Evolutionary conservation across 1,284 basidiomycete species (phyloP), one percentile per base, ranked within the genome.

Genomic region (Crepidotus sp.): DNA sequence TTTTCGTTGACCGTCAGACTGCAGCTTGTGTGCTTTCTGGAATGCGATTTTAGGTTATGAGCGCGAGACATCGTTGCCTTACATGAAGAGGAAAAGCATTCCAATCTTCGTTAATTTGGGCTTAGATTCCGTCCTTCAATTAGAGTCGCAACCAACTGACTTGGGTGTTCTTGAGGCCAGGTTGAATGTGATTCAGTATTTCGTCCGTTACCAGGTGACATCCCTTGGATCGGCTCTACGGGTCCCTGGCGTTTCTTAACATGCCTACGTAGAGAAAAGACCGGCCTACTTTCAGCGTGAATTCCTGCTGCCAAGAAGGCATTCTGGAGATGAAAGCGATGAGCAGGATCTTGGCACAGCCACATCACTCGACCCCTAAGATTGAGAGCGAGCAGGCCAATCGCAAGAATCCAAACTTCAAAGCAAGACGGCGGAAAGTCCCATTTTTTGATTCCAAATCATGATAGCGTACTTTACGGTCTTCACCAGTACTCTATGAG

Each of bases 261-360:
- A n/a, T n/a, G n/a, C n/a, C n/a, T n/a, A n/a, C n/a, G n/a, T n/a
- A n/a, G n/a, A n/a, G n/a, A n/a, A n/a, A n/a, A n/a, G n/a, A n/a
- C n/a, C n/a, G n/a, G n/a, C n/a, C n/a, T n/a, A n/a, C n/a, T 22
- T 22, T 59, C 21, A 88, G 67, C 1, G 75, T 76, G 61, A 96
- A 93, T 6, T 82, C 83, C 62, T 83, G 92, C 61, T 96, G 93
- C 88, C 91, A 95, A 45, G 82, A 95, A 45, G 82, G 87, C 92
- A 96, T 93, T 19, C 33, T 31, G 10, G 25, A n/a, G 21, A 22
- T 22, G 21, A 6, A 22, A 22, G 21, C 21, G 21, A 22, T 22
- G n/a, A n/a, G n/a, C n/a, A n/a, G n/a, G n/a, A n/a, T n/a, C n/a
- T n/a, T n/a, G n/a, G n/a, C n/a, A n/a, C n/a, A n/a, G n/a, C n/a